These are phyloP conservation scores for Heracleum sosnowskyi DNA, from an alignment of 129 eudicot genomes.

Conservation along the genomic window DNA sequence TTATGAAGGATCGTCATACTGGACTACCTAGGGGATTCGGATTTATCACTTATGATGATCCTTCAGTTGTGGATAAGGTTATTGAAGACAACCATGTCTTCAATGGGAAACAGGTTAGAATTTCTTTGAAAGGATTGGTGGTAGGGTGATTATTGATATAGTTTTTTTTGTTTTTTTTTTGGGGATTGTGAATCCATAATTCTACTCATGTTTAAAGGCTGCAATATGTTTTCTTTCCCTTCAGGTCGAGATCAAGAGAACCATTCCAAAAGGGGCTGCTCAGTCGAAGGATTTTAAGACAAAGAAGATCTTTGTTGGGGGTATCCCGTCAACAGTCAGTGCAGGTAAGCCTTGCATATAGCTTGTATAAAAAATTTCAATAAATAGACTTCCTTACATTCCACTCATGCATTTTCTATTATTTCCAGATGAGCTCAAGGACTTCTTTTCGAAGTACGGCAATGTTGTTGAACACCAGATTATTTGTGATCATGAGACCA, in stretches of 20 bases:
- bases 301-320: slow-evolving; percentile 35
- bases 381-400: neutral
- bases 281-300: slow-evolving; percentile 33
- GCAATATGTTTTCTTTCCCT: neutral
- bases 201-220: neutral
- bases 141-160: neutral
- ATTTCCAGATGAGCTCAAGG: slow-evolving; percentile 28
- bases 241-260: slow-evolving; percentile 33
- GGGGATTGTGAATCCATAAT: neutral
- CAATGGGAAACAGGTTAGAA: slow-evolving; percentile 26
- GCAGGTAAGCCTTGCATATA: slow-evolving; percentile 16
- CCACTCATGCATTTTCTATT: neutral
- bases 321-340: slow-evolving; percentile 23
- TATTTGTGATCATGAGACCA: slow-evolving; percentile 30
- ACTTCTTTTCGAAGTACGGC: slow-evolving; percentile 31
- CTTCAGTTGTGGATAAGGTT: slow-evolving; percentile 28
- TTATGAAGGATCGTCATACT: slow-evolving; percentile 30
- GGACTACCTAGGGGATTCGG: slow-evolving; percentile 37
- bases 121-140: neutral
- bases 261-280: slow-evolving; percentile 30
- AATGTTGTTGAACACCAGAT: slow-evolving; percentile 32
- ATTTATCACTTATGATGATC: slow-evolving; percentile 32
- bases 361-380: neutral
- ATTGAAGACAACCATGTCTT: slow-evolving; percentile 29
- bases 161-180: neutral